Base-by-base conservation (phyloP, 2,329 filamentous ascomycete species). In the Parafenestella ontariensis region DNA sequence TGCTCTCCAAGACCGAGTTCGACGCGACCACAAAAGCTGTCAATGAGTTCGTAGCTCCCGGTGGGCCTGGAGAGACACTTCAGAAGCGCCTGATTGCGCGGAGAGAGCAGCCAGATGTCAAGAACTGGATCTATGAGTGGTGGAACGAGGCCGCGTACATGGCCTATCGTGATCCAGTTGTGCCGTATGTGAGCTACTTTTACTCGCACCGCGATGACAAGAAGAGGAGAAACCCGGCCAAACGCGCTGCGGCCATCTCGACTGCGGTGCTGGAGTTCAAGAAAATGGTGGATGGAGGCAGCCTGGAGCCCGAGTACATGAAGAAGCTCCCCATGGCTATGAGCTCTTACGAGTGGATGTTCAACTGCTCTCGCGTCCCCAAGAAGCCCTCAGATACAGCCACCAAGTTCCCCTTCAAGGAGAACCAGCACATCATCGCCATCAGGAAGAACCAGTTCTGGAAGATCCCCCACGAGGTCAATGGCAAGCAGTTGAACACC, bases 281-380 rank as follows among this genome's bases (percentile, higher is more conserved):
- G 85, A 90, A 89, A 77, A 87, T 92, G 79, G 94, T 98, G 18
- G 94, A 97, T 73, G 76, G 77, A 39, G 88, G 89, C 63, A 88
- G 87, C 7, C 83, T 99, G 47, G 95, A 99, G 82, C 95, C 95
- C 21, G 95, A 99, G 79, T 98, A 97, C 81, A 96, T 99, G 92
- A 96, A 96, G 83, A 93, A 92, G 79, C 85, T 96, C 55, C 95
- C 95, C 56, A 94, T 98, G 73, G 95, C 93, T 78, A 99, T 99
- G 95, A 92, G 92, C 82, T 95, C 91, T 74, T 98, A 97, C 82
- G 83, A 96, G 81, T 98, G 89, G 86, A 99, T 99, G 95, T 99
- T 99, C 85, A 98, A 99, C 79, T 87, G 86, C 78, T 90, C 87
- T 77, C 89, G 95, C 66, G 88, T 98, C 36, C 89, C 94, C 26